Evolutionary conservation across 2,329 filamentous ascomycete species (phyloP), one percentile per base, ranked within the genome.

Genomic region (Fusarium camptoceras): DNA sequence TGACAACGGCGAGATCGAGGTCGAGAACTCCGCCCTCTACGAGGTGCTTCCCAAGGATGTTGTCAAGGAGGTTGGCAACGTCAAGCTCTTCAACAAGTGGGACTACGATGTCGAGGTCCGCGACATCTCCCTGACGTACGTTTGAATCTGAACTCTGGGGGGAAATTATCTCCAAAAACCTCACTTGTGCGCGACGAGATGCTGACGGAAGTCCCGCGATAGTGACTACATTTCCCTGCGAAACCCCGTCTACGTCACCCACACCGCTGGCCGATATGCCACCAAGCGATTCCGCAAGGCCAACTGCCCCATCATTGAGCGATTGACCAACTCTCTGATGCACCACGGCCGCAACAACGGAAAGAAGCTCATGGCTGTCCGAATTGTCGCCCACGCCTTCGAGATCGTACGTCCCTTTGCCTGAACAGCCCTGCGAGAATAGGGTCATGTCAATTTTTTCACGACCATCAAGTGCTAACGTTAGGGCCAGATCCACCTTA

Each of bases 301-400:
- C 84, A 97, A 98, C 91, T 99, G 96, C 93, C 96, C 96, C 81
- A 98, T 99, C 91, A 98, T 99, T 83, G 96, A 99, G 93, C 95
- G 96, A 84, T 92, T 99, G 80, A 99, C 96, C 90, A 99, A 99
- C 93, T 98, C 96, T 68, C 92, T 99, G 84, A 99, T 99, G 97
- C 98, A 98, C 95, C 97, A 99, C 92, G 96, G 96, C 86, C 96
- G 96, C 87, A 99, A 99, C 93, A 99, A 98, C 93, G 96, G 96
- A 87, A 99, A 99, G 93, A 99, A 99, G 94, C 91, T 98, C 83
- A 98, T 97, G 94, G 97, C 96, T 83, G 95, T 98, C 85, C 94
- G 96, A 87, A 99, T 99, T 79, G 94, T 99, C 80, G 94, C 94
- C 78, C 96, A 99, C 89, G 86, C 95, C 80, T 99, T 99, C 87